Evolutionary conservation across 2,329 filamentous ascomycete genomes (phyloP), one percentile per base, ranked within the genome.

Genomic region (Colletotrichum orchidophilum): DNA sequence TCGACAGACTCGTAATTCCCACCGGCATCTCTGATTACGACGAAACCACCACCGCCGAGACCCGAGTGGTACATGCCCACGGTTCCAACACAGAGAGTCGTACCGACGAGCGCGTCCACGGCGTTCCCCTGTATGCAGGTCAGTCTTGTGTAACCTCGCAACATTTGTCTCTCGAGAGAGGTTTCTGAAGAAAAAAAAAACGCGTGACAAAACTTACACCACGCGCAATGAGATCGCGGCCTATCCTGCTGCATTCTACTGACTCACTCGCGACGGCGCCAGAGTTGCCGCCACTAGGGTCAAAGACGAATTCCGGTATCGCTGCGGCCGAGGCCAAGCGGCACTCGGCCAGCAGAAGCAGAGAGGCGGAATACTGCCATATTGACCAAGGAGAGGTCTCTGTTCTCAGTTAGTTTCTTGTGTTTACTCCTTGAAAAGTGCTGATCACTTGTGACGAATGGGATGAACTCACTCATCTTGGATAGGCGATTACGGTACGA

Each of bases 21-120:
- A 70, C 94, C 85, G 18, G 89, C 83, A 39, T 90, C 87, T 58
- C 94, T 91, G 5, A 97, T 89, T 5, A 97, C 86, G 87, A 95
- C 93, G 82, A 98, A 98, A 2, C 96, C 96, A 50, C 96, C 96
- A 7, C 96, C 96, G 24, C 94, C 95, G 70, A 98, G 92, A 18
- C 96, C 95, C 50, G 88, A 89, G 79, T 95, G 93, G 75, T 94
- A 93, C 90, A 93, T 93, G 66, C 88, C 92, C 54, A 93, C 87
- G 7, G 93, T 91, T 6, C 93, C 93, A 46, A 95, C 88, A 73
- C 93, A 96, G 61, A 95, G 87, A 8, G 90, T 90, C 0, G 93
- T 93, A 33, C 90, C 92, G 24, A 95, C 90, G 73, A 94, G 81
- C 57, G 93, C 92, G 81, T 96, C 93, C 1, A 92, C 93, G 13